A percentile compares a stretch with the other conserved stretches of the same genome.
Evolutionary conservation across 192 early-diverging fungal species (phyloP).

Genomic region (Cetraspora pellucida): DNA sequence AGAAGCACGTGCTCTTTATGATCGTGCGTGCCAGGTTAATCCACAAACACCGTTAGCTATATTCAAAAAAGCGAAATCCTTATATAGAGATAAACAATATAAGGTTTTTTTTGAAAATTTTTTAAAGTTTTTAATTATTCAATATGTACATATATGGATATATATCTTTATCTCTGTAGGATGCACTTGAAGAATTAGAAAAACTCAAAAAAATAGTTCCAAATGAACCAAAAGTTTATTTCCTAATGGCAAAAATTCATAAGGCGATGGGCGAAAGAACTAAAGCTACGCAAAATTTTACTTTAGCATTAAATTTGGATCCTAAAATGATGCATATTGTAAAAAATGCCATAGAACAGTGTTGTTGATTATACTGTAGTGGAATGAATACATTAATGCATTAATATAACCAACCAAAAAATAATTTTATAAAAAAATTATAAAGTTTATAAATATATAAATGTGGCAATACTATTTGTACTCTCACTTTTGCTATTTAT

Average conservation of each 20-base stretch:
- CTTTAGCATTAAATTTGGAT: conserved; percentile 65
- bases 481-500: too few relatives aligned
- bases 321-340: conserved; percentile 48
- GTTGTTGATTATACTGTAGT: conserved; percentile 28
- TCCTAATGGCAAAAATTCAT: conserved; percentile 64
- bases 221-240: conserved; percentile 62
- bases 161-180: conserved; percentile 36
- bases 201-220: conserved; percentile 52
- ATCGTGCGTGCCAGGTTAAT: conserved; percentile 56
- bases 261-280: conserved; percentile 51
- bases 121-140: background rate
- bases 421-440: too few relatives aligned
- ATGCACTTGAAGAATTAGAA: conserved; percentile 67
- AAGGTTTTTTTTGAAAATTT: background rate
- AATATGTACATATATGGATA: background rate
- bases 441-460: too few relatives aligned
- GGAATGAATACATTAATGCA: too few relatives aligned
- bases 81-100: conserved; percentile 41
- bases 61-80: conserved; percentile 69
- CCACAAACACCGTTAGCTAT: conserved; percentile 58
- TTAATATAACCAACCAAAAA: too few relatives aligned
- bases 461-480: too few relatives aligned
- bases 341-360: conserved; percentile 50
- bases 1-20: conserved; percentile 64
- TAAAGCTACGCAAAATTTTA: conserved; percentile 61